Evolutionary conservation across 2,329 filamentous ascomycete species (phyloP), one percentile per base, ranked within the genome.

Genomic region (Colletotrichum lindemuthianum): DNA sequence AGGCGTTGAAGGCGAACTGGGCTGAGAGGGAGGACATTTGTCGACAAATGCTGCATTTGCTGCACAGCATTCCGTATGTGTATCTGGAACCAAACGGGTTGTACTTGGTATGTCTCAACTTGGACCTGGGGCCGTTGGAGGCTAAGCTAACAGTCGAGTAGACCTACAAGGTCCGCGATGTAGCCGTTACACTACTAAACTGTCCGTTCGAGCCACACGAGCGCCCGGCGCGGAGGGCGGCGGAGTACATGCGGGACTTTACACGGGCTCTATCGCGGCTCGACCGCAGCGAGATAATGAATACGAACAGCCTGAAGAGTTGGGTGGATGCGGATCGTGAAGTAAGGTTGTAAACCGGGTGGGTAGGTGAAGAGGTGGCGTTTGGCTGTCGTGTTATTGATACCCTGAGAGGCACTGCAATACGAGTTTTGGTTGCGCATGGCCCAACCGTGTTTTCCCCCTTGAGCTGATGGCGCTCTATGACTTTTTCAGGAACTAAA

Each of bases 91-190:
- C 75, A 0, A 78, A 77, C 15, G 76, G 76, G 1, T 64, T 75
- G 8, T 73, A 77, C 58, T 60, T 78, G 24, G 72, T 75, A 64
- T 47, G 68, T 65, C 1, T 10, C 5, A 10, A n/a, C 16, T 13
- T 43, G 12, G 7, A 41, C 12, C 15, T 9, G 39, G 36, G 15
- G 33, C n/a, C 13, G 4, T 24, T 8, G 44, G 55, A 24, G 54
- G 10, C n/a, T 33, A 6, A 43, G 15, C 8, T 41, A 12, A 43
- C 41, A 3, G 34, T 32, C 2, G 1, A 4, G 3, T 7, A 71
- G 73, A 71, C 53, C 6, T 75, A 74, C 59, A 78, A 78, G 59
- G 72, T 78, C 8, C 70, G 76, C 4, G 76, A 77, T 47, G 71
- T 78, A 0, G 75, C 74, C 11, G 71, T 73, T 9, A 70, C 75